phyloP scores from a whole-genome alignment of 805 yeast species.

The Kregervanrija fluxuum region DNA sequence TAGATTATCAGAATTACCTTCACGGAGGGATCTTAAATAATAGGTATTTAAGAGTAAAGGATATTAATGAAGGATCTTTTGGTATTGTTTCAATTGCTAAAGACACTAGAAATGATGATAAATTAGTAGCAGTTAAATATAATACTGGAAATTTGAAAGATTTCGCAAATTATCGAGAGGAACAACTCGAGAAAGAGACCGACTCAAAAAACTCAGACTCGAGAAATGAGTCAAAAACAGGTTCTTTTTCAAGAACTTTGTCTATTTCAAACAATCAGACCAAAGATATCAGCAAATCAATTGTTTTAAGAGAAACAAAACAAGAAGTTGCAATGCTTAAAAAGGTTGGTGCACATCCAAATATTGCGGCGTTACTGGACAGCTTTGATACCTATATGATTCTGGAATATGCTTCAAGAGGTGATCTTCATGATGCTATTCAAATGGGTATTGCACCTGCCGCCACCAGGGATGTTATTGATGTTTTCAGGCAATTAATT shows the following conservation, averaged over 20 bases:
- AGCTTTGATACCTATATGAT: constrained; percentile 45
- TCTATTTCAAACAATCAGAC: constrained; percentile 9
- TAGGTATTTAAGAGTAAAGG: constrained; percentile 61
- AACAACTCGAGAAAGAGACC: constrained; percentile 9
- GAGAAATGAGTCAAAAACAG: constrained; percentile 10
- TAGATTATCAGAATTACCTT: constrained; percentile 23
- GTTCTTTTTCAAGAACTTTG: constrained; percentile 6
- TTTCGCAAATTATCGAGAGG: constrained; percentile 23
- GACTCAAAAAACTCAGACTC: neutral
- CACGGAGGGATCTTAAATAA: constrained; percentile 44
- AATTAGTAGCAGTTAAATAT: constrained; percentile 79
- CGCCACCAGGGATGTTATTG: constrained; percentile 46
- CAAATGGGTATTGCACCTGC: constrained; percentile 57
- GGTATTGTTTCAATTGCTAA: constrained; percentile 87
- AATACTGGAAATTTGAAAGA: constrained; percentile 53
- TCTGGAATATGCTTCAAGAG: constrained; percentile 80
- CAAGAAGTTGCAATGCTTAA: constrained; percentile 63
- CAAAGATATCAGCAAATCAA: constrained; percentile 23
- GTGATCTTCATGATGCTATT: constrained; percentile 80
- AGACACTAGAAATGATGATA: constrained; percentile 42
- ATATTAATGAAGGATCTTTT: constrained; percentile 86
- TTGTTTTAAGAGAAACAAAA: constrained; percentile 49
- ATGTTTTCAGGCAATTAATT: constrained; percentile 43
- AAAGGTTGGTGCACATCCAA: constrained; percentile 48
- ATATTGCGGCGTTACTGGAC: constrained; percentile 40